Evolutionary conservation across 176 grass and related monocot species (phyloP).

Genomic region (Aegilops tauschii): DNA sequence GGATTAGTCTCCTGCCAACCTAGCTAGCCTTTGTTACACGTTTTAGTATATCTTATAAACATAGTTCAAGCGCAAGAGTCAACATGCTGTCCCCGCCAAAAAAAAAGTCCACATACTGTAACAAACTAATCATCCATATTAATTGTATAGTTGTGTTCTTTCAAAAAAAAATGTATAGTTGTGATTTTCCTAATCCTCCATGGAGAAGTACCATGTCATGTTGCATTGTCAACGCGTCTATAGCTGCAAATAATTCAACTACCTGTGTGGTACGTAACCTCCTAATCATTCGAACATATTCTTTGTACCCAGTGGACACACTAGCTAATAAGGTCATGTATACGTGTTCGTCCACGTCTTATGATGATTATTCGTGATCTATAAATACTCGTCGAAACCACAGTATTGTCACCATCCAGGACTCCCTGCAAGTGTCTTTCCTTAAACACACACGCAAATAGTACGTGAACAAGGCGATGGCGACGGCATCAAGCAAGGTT

Average conservation of each 20-base stretch:
- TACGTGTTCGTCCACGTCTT: neutral
- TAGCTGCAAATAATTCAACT: neutral
- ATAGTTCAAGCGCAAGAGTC: neutral
- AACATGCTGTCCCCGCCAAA: neutral
- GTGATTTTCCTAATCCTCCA: neutral
- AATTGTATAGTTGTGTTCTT: neutral
- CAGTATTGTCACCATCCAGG: constrained; percentile 2
- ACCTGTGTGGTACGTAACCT: constrained; percentile 6
- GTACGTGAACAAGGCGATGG: neutral
- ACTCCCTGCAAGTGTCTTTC: neutral
- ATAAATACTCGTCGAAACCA: neutral
- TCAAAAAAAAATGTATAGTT: neutral
- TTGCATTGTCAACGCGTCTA: neutral
- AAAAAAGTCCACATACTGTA: neutral
- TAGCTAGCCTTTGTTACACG: no score
- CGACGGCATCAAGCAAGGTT: neutral
- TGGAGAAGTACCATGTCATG: neutral
- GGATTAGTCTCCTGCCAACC: no score
- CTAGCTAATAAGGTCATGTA: neutral
- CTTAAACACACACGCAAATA: neutral
- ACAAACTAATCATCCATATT: neutral
- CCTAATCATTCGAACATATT: neutral
- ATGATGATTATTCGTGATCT: neutral
- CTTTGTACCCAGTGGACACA: neutral
- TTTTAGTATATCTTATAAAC: no score